Base-by-base conservation (phyloP, 768 basidiomycete species). In the Trametes coccinea region DNA sequence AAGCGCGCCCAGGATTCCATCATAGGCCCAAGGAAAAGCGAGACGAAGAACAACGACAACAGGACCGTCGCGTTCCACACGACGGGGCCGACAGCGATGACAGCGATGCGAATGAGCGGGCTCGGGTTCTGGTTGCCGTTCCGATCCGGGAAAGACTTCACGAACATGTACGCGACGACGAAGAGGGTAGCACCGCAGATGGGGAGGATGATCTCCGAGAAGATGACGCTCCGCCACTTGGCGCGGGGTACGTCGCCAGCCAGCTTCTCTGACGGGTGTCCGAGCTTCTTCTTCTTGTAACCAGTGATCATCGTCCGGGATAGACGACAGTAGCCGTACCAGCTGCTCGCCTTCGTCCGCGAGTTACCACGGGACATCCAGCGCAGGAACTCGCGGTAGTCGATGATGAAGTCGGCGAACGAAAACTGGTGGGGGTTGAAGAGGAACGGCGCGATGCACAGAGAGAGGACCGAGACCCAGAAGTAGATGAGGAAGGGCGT, bases 371-470 rank as follows among this genome's bases (percentile, higher is more conserved):
- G 86, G 9, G 93, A 97, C 95, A 99, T 98, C 97, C 97, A 99
- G 50, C 97, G 88, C 50, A 99, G 75, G 81, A 95, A 98, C 73
- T 99, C 97, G 59, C 97, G 89, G 74, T 98, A 98, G 76, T 99
- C 97, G 73, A 98, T 94, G 77, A 98, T 90, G 77, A 96, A 99
- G 77, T 99, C 97, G 69, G 93, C 77, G 73, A 89, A 93, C 9
- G 93, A 93, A 84, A 98, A 99, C 75, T 98, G 97, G 76, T 99
- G 96, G n/a, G 97, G 97, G 77, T 99, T 99, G 86, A 99, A 99
- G 62, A 99, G 65, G 87, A 98, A 99, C 0, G 97, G 97, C 39
- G 97, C 94, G 67, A 98, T 84, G 76, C 93, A 96, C 17, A 99
- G 85, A 9, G 95, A 95, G 61, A 95, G 75, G 59, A 98, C 93